Evolutionary conservation across 495 filamentous ascomycete species (phyloP).

Genomic region (Sphaerosporella brunnea): DNA sequence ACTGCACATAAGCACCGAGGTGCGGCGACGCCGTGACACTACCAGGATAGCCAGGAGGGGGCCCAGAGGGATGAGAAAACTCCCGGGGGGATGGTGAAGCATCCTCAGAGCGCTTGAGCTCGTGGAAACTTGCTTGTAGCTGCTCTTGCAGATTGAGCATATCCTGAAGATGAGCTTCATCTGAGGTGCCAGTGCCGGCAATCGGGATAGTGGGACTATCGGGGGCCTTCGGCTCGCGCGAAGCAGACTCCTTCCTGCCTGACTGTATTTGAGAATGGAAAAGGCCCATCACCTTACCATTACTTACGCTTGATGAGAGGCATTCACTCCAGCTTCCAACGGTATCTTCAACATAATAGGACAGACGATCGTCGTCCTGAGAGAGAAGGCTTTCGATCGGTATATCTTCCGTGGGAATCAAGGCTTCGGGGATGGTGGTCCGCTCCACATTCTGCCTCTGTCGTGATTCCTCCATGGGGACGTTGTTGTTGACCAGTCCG

Average conservation of each 20-base stretch:
- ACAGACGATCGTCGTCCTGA: constrained; percentile 19
- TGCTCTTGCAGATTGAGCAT: constrained; percentile 37
- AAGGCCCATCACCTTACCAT: constrained; percentile 11
- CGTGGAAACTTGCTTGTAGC: constrained; percentile 35
- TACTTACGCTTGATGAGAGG: constrained; percentile 6
- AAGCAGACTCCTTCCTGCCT: constrained; percentile 13
- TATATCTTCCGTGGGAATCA: constrained; percentile 28
- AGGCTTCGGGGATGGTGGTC: constrained; percentile 24
- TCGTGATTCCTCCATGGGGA: constrained; percentile 25
- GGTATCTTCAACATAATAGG: constrained; percentile 19
- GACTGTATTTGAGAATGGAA: too few species aligned
- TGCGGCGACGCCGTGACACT: constrained; percentile 26
- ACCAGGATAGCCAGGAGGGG: constrained; percentile 18
- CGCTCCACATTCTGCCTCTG: constrained; percentile 21
- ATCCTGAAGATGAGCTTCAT: constrained; percentile 36
- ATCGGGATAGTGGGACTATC: constrained; percentile 43
- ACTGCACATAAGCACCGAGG: constrained; percentile 29
- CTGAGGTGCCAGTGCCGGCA: constrained; percentile 29
- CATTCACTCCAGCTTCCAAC: constrained; percentile 11
- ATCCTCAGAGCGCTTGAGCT: constrained; percentile 27
- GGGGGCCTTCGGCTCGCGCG: constrained; percentile 26
- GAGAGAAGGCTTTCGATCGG: constrained; percentile 26
- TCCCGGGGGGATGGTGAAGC: constrained; percentile 14
- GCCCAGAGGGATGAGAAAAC: constrained; percentile 17
- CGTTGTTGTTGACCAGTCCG: constrained; percentile 30